Base-by-base conservation (phyloP, 257 asterid genomes). In the Solanum stenotomum region DNA sequence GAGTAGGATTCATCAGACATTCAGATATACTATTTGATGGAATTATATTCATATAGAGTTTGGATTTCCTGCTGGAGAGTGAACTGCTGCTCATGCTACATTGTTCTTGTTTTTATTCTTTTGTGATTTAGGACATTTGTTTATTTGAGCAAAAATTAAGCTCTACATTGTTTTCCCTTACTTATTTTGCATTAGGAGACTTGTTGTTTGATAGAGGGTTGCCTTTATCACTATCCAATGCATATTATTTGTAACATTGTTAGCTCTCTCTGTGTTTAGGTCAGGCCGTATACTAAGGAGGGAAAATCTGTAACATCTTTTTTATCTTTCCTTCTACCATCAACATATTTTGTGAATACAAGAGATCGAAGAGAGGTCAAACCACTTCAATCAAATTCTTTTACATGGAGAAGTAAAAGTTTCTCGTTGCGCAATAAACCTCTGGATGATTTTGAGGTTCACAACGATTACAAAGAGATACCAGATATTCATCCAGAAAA, bases 391-490 rank as follows among this genome's bases (percentile, higher is more conserved):
- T 92, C 96, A 25, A 78, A 90, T 89, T 93, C 98, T 22, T 94
- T 93, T 87, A 90, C 91, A 44, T 94, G 98, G 98, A 93, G 94
- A 91, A 94, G 94, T 86, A 93, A 92, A 91, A 93, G 91, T 83
- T 96, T 94, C 90, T 92, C 96, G 10, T 79, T 59, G 90, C 93
- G 92, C 88, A 94, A 95, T 89, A 95, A 90, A 87, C 98, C 98
- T 31, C 72, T 95, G 92, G 98, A 94, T 29, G 95, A 93, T 72
- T 83, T 85, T 87, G 87, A 90, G 40, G 83, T 42, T 52, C 92
- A 85, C 27, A 79, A 72, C 29, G 90, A 89, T 85, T 88, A 75
- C 20, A 67, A 56, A 74, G 92, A 89, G 56, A 76, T 49, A 86
- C 86, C 35, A 83, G 72, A 84, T 83, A 38, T 78, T 84, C 71